These are phyloP conservation scores for Fusarium multiceps DNA, from an alignment of 2,329 filamentous ascomycete genomes.

Conservation along the genomic window DNA sequence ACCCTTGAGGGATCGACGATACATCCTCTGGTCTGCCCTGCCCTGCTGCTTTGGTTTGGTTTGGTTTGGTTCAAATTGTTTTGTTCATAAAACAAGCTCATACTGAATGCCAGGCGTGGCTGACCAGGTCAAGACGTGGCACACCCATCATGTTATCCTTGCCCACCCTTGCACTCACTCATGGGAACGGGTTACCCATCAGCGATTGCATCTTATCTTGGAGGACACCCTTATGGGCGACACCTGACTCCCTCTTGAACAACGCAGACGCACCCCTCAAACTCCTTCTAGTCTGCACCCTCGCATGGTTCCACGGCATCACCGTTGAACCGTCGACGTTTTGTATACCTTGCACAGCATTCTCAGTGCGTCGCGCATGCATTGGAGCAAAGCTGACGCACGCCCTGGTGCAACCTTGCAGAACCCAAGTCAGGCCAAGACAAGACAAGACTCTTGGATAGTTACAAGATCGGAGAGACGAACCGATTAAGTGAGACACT, in stretches of 20 bases:
- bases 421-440: not conserved
- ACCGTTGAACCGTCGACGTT: constrained; percentile 34
- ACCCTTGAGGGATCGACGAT: constrained; percentile 38
- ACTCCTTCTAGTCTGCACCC: constrained; percentile 6
- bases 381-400: constrained; percentile 31
- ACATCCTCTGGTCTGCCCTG: constrained; percentile 16
- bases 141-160: constrained; percentile 21
- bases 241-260: constrained; percentile 29
- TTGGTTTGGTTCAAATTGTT: not conserved
- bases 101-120: constrained; percentile 15
- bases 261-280: constrained; percentile 35
- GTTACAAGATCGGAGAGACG: constrained; percentile 13
- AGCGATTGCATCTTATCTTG: constrained; percentile 35
- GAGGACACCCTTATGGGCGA: constrained; percentile 21
- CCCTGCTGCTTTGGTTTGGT: not conserved
- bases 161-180: not conserved
- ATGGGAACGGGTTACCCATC: constrained; percentile 23
- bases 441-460: not conserved
- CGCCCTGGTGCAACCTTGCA: constrained; percentile 33
- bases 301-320: constrained; percentile 38
- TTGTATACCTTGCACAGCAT: constrained; percentile 9
- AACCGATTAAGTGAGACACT: constrained; percentile 6
- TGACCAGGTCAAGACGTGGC: constrained; percentile 24
- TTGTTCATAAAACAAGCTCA: constrained; percentile 9
- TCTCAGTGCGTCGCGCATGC: constrained; percentile 36